Evolutionary conservation across 805 yeast species (phyloP), one percentile per base, ranked within the genome.

Genomic region (Candida broadrunensis): DNA sequence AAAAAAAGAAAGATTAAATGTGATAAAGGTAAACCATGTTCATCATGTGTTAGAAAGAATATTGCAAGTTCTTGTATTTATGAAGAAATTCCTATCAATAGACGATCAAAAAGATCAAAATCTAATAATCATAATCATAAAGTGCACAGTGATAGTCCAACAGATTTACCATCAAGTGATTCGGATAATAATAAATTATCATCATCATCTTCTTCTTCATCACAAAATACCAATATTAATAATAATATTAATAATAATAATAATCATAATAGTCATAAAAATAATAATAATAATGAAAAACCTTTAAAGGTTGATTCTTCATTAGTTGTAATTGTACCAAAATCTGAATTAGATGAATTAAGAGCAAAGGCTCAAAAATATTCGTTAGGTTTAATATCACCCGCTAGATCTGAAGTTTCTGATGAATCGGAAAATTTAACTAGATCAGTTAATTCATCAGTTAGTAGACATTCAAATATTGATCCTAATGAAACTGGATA

Each of bases 11-110:
- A 67, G 49, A 63, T 65, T 43, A 61, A 58, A 42, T 73, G 78
- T 55, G 77, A 73, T 43, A 62, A 62, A 45, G 51, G 54, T 6
- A 54, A 57, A 14, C 78, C 78, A 0, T 61, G 73, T 33, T 54
- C 57, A 1, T 45, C 56, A 1, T 67, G 73, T 48, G 34, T 52
- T 16, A 59, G 55, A 41, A 54, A 55, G 33, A 51, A 55, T 34
- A 60, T 54, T 5, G 58, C 33, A 3, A 24, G 41, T 15, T 24
- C 38, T 24, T 52, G 56, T 38, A 21, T 35, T 9, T 51, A 50
- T 36, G 52, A 44, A 12, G 47, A 44, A 11, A 23, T 41, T 21
- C n/a, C 35, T 29, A 16, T 18, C 8, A 33, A 15, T 13, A 14
- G 29, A 23, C 26, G 25, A 9, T 5, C 25, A 35, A 19, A 36